phyloP scores from a whole-genome alignment of 306 rosid species.

The Pyrus betulifolia region DNA sequence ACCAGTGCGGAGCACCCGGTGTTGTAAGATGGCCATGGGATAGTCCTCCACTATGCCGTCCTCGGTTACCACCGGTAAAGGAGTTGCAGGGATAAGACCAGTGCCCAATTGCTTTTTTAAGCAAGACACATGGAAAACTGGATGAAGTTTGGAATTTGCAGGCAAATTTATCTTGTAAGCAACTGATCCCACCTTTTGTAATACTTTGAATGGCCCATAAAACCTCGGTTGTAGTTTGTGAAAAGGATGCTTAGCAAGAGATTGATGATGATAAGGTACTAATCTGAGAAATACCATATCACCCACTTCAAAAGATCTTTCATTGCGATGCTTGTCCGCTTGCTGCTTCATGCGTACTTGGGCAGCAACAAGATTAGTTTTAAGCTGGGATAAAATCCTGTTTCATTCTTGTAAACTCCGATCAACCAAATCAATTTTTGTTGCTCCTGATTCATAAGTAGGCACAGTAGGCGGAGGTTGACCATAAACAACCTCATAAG shows the following conservation, averaged over 20 bases:
- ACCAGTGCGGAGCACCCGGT: accelerated
- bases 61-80: accelerated
- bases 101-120: background rate
- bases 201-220: background rate
- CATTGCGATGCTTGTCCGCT: background rate
- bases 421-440: no score
- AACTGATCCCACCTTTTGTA: background rate
- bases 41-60: background rate
- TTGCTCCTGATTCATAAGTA: no score
- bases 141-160: background rate
- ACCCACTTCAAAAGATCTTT: background rate
- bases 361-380: background rate
- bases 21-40: no score
- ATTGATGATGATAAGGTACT: background rate
- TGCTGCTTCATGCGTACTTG: background rate
- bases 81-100: no score
- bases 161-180: background rate
- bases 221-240: background rate
- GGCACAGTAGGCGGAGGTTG: no score
- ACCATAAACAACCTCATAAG: no score
- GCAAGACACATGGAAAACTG: background rate
- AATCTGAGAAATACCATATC: background rate
- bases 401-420: no score
- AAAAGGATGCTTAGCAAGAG: background rate
- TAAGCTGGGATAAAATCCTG: background rate